phyloP scores from a whole-genome alignment of 2,329 filamentous ascomycete genomes.

The Aspergillus sp. region DNA sequence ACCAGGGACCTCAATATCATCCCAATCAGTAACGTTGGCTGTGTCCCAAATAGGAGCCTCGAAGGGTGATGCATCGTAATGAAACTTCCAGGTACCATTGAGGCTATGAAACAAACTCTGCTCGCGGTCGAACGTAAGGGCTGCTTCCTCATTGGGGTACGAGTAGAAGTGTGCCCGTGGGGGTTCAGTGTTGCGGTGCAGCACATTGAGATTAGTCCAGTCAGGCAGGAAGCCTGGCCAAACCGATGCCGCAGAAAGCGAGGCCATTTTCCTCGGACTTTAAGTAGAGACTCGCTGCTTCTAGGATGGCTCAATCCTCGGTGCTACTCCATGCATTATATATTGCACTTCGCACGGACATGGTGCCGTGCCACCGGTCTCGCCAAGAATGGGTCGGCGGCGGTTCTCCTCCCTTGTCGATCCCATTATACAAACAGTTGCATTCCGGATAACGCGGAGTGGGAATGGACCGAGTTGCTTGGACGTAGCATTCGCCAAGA shows the following conservation, averaged over 20 bases:
- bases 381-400: not conserved
- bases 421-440: not conserved
- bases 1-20: conserved; percentile 59
- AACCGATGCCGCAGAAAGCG: not conserved
- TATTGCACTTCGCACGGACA: not conserved
- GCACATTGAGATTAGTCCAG: conserved; percentile 8
- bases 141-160: conserved; percentile 1
- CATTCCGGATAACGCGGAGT: not conserved
- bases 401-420: not conserved
- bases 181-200: conserved; percentile 11
- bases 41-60: conserved; percentile 17
- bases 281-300: not conserved
- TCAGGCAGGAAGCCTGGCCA: conserved; percentile 1
- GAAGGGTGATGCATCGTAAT: conserved; percentile 11
- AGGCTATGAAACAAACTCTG: conserved; percentile 9
- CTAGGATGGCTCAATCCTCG: not conserved
- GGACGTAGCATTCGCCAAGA: not conserved
- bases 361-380: not conserved
- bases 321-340: not conserved
- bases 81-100: conserved; percentile 23
- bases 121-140: conserved; percentile 2
- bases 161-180: conserved; percentile 10
- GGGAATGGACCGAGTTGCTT: not conserved
- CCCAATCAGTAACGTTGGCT: conserved; percentile 1
- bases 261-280: not conserved